phyloP scores from a whole-genome alignment of 495 filamentous ascomycete genomes.

The Hypoxylon cercidicola region DNA sequence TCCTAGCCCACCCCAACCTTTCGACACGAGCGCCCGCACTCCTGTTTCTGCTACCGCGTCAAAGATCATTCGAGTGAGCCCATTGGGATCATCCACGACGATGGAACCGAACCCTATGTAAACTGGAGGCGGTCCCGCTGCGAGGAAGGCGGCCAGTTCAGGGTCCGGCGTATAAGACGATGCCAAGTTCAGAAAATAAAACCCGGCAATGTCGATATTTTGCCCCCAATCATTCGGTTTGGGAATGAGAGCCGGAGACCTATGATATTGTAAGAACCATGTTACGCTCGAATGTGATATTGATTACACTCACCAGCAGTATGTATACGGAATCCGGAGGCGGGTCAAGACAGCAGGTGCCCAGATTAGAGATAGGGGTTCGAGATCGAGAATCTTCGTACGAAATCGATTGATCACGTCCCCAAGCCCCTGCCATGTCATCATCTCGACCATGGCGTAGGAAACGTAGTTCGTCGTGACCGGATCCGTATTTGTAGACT shows the following conservation, averaged over 20 bases:
- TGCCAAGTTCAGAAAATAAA: slow-evolving; percentile 75
- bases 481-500: slow-evolving; percentile 67
- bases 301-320: slow-evolving; percentile 69
- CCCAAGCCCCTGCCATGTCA: slow-evolving; percentile 75
- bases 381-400: slow-evolving; percentile 70
- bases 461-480: slow-evolving; percentile 13
- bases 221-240: slow-evolving; percentile 81
- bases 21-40: slow-evolving; percentile 56
- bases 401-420: slow-evolving; percentile 80
- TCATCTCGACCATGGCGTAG: no score
- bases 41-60: slow-evolving; percentile 66
- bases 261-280: slow-evolving; percentile 35
- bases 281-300: slow-evolving; percentile 12
- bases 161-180: slow-evolving; percentile 71
- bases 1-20: slow-evolving; percentile 75
- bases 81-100: slow-evolving; percentile 43
- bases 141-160: slow-evolving; percentile 71
- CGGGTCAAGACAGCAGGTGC: slow-evolving; percentile 72
- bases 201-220: slow-evolving; percentile 77
- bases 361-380: slow-evolving; percentile 72
- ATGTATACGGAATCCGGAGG: slow-evolving; percentile 78
- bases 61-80: slow-evolving; percentile 73
- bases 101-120: no score
- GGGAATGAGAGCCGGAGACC: slow-evolving; percentile 76
- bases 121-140: slow-evolving; percentile 44